Evolutionary conservation across 805 yeast genomes (phyloP).

Genomic region (Wickerhamia fluorescens): DNA sequence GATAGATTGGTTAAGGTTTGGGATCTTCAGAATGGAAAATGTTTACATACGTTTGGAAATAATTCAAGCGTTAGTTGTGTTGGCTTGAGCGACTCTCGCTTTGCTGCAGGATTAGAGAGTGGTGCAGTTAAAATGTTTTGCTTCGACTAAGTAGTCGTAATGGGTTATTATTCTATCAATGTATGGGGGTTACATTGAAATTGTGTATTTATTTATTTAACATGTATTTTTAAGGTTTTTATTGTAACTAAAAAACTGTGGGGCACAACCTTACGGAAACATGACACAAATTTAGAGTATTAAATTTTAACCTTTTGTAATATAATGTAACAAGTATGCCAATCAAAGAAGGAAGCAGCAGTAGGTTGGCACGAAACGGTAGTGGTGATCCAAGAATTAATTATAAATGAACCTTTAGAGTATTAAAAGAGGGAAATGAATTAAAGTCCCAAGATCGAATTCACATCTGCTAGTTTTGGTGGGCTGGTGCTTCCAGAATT

Average conservation of each 20-base stretch:
- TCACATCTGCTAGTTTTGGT: slow-evolving; percentile 3
- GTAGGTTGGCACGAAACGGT: too few species aligned
- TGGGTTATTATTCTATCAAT: neutral
- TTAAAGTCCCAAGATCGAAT: slow-evolving; percentile 5
- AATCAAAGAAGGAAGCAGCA: too few species aligned
- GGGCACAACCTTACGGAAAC: too few species aligned
- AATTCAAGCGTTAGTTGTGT: slow-evolving; percentile 58
- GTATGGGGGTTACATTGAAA: neutral
- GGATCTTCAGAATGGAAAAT: slow-evolving; percentile 92
- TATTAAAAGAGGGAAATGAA: neutral
- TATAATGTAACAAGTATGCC: too few species aligned
- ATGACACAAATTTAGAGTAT: too few species aligned
- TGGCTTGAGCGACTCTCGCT: slow-evolving; percentile 79
- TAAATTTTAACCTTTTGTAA: too few species aligned
- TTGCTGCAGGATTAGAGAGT: slow-evolving; percentile 85
- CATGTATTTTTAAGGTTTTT: too few species aligned
- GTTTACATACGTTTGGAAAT: slow-evolving; percentile 88
- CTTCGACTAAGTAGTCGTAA: slow-evolving; percentile 47
- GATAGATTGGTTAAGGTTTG: slow-evolving; percentile 86
- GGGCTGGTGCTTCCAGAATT: neutral
- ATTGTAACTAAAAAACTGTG: too few species aligned
- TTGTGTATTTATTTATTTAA: too few species aligned
- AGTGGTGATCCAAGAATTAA: too few species aligned
- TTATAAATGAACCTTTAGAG: too few species aligned
- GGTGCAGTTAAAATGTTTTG: slow-evolving; percentile 83